phyloP scores from a whole-genome alignment of 129 eudicot species.

The Centrapalus pauciflorus region DNA sequence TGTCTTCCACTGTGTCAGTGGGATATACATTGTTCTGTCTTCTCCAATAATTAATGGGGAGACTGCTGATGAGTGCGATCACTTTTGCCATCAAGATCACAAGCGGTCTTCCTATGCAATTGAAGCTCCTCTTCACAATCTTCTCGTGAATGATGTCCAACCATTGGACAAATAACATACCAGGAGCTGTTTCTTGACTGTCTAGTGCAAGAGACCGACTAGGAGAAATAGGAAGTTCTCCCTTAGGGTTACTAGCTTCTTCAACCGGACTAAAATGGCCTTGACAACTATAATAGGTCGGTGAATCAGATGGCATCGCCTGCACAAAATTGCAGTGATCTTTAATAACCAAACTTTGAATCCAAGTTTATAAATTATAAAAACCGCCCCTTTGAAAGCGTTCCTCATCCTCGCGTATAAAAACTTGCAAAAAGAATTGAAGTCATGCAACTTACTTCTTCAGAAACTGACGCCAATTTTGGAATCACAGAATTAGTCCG shows the following conservation, averaged over 20 bases:
- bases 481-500: constrained; percentile 30
- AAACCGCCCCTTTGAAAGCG: no score
- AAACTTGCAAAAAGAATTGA: neutral
- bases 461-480: constrained; percentile 35
- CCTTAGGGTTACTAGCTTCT: constrained; percentile 15
- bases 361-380: no score
- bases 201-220: constrained; percentile 8
- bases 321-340: constrained; percentile 25
- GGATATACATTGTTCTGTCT: constrained; percentile 40
- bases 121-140: constrained; percentile 47
- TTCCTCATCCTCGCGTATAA: no score
- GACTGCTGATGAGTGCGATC: constrained; percentile 25
- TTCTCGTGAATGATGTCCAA: constrained; percentile 36
- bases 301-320: constrained; percentile 46
- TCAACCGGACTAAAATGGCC: constrained; percentile 50
- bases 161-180: constrained; percentile 28
- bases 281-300: constrained; percentile 51
- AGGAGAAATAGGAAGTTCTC: constrained; percentile 19
- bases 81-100: constrained; percentile 37
- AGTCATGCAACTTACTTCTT: constrained; percentile 47
- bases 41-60: constrained; percentile 35
- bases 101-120: constrained; percentile 32
- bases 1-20: constrained; percentile 33
- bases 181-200: constrained; percentile 13
- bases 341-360: no score